A percentile compares a stretch with the other conserved stretches of the same genome.
These are phyloP conservation scores for Viridothelium virens DNA, from an alignment of 495 filamentous ascomycete species.

Conservation along the genomic window DNA sequence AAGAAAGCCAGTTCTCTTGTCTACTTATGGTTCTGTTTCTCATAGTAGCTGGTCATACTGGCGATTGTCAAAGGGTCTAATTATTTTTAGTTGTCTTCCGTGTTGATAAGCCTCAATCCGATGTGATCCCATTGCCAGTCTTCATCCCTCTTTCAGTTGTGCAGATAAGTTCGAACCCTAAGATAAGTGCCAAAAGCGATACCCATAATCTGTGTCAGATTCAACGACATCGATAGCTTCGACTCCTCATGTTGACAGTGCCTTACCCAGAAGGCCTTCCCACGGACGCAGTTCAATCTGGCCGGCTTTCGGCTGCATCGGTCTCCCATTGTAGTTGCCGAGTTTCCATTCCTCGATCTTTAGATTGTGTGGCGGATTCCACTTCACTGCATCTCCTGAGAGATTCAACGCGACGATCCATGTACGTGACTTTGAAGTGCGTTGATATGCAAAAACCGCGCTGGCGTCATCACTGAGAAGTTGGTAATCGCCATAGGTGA, in stretches of 20 bases:
- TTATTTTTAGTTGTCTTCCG: too few relatives aligned
- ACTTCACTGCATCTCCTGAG: constrained; percentile 33
- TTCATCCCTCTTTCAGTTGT: too few relatives aligned
- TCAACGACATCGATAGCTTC: too few relatives aligned
- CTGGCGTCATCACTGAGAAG: constrained; percentile 32
- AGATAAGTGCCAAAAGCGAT: too few relatives aligned
- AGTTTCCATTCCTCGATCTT: constrained; percentile 37
- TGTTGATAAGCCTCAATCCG: too few relatives aligned
- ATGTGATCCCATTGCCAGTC: too few relatives aligned
- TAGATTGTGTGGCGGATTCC: constrained; percentile 31
- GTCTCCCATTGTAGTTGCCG: constrained; percentile 36
- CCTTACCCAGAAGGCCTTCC: constrained; percentile 34
- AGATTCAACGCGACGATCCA: constrained; percentile 42
- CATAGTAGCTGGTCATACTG: too few relatives aligned
- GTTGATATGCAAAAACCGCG: constrained; percentile 38
- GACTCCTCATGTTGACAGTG: not conserved
- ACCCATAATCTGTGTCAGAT: too few relatives aligned
- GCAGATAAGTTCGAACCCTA: too few relatives aligned
- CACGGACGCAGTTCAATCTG: constrained; percentile 29
- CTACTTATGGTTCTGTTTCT: too few relatives aligned
- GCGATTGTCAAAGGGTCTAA: too few relatives aligned
- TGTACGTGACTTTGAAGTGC: constrained; percentile 25
- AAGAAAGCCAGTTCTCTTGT: too few relatives aligned
- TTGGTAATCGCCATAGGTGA: constrained; percentile 42
- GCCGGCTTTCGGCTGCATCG: constrained; percentile 25